Evolutionary conservation across 176 grass and related monocot species (phyloP).

Genomic region (Paspalum vaginatum): DNA sequence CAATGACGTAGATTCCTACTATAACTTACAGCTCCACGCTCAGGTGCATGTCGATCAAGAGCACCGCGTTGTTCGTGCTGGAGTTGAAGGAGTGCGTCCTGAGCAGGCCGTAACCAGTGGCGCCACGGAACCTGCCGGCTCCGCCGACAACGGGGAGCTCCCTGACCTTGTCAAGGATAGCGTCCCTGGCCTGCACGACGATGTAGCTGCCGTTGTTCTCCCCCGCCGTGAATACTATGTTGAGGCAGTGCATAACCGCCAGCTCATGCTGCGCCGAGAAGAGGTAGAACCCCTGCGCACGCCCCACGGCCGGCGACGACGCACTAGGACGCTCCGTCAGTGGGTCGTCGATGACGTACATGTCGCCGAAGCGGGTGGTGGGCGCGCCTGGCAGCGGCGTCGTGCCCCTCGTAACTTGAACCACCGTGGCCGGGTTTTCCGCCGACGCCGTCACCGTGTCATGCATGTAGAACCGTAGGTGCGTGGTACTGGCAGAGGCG

Average conservation of each 20-base stretch:
- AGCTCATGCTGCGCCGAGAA: slow-evolving; percentile 8
- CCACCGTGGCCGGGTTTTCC: not conserved
- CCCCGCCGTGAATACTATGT: slow-evolving; percentile 48
- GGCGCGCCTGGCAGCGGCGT: not conserved
- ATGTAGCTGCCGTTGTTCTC: slow-evolving; percentile 56
- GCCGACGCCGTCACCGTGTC: slow-evolving; percentile 40
- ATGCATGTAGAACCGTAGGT: slow-evolving; percentile 58
- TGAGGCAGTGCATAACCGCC: slow-evolving; percentile 32
- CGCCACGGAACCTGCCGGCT: slow-evolving; percentile 45
- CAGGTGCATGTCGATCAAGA: slow-evolving; percentile 55
- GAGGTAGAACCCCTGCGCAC: slow-evolving; percentile 62
- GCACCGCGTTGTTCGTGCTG: slow-evolving; percentile 31
- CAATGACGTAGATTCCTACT: too few relatives aligned
- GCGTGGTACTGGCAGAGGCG: too few relatives aligned
- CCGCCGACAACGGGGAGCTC: slow-evolving; percentile 61
- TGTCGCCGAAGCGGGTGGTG: slow-evolving; percentile 49
- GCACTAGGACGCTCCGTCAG: slow-evolving; percentile 43
- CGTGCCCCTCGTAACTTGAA: not conserved
- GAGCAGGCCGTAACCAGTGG: slow-evolving; percentile 48
- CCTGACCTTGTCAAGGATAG: slow-evolving; percentile 28
- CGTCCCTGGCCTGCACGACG: slow-evolving; percentile 47
- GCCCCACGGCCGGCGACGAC: slow-evolving; percentile 41
- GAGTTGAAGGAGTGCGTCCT: slow-evolving; percentile 34
- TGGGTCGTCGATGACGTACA: slow-evolving; percentile 60
- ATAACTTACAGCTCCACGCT: not conserved